phyloP scores from a whole-genome alignment of 169 alveolate genomes.

The Hepatocystis sp. region DNA sequence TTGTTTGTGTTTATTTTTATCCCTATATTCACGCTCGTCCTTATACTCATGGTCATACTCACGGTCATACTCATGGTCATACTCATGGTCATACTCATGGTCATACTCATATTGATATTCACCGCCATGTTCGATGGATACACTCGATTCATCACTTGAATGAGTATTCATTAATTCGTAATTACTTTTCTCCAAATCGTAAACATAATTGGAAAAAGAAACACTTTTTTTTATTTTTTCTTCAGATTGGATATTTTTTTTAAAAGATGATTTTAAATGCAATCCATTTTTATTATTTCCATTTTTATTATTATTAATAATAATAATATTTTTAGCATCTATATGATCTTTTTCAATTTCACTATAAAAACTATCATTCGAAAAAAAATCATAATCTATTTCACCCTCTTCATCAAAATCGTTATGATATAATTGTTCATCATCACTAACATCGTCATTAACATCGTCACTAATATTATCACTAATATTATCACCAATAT shows the following conservation, averaged over 20 bases:
- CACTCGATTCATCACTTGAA: slow-evolving; percentile 10
- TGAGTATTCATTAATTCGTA: slow-evolving; percentile 28
- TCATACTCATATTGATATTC: no score
- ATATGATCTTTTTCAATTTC: not conserved
- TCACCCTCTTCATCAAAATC: no score
- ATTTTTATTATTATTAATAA: slow-evolving; percentile 15
- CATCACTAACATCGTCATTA: no score
- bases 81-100: no score
- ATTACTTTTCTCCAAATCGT: slow-evolving; percentile 30
- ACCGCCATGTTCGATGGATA: no score
- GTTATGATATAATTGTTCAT: no score
- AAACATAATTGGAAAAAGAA: slow-evolving; percentile 53
- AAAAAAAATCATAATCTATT: slow-evolving; percentile 6
- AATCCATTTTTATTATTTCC: slow-evolving; percentile 1
- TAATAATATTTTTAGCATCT: slow-evolving; percentile 2
- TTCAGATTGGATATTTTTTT: slow-evolving; percentile 30
- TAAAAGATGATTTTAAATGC: slow-evolving; percentile 35
- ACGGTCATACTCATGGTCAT: no score
- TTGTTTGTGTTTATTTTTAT: no score
- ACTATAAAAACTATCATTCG: slow-evolving; percentile 26
- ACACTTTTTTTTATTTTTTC: slow-evolving; percentile 27
- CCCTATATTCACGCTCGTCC: no score
- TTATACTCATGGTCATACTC: no score
- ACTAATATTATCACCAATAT: not conserved
- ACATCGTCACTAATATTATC: no score